Base-by-base conservation (phyloP, 768 basidiomycete genomes). In the Lactarius quietus region DNA sequence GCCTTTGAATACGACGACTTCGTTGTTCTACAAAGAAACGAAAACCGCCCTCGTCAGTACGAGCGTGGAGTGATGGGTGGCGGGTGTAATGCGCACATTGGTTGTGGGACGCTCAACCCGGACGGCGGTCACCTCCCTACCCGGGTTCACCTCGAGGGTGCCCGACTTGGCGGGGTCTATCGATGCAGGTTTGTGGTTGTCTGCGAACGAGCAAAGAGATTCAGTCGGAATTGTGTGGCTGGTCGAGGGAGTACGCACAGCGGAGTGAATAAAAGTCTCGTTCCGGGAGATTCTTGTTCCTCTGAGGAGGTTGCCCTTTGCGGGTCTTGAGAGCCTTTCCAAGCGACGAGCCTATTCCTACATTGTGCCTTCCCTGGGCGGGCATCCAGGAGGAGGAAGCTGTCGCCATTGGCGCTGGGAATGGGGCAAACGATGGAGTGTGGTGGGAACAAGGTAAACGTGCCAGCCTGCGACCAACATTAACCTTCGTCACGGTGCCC, bases 181-280 rank as follows among this genome's bases (percentile, higher is more conserved):
- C 6, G 88, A 86, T 59, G 83, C 80, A 3, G 92, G 89, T 73
- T 85, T 89, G 76, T 91, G 90, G 69, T 87, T 86, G 70, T 91
- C 92, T 93, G 70, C 17, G 36, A 36, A 33, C 43, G 41, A 43
- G 52, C n/a, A n/a, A 26, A 3, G 12, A 14, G 23, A 28, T 26
- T n/a, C 35, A 59, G 12, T 18, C 23, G 8, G 39, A 57, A 23
- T 41, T 41, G 59, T 51, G 3, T 41, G 14, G 12, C 14, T 5
- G 14, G 48, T 15, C 12, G 51, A 39, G 52, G 57, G 56, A 59
- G 55, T 48, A 62, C 87, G 68, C 68, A 91, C 90, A 92, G 69
- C 88, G 81, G 70, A 92, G 84, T n/a, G 88, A 85, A 73, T 87
- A 89, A 74, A 90, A 89, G 69, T 90, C 87, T 60, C 83, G 80